Evolutionary conservation across 1,284 basidiomycete genomes (phyloP), one percentile per base, ranked within the genome.

Genomic region (Chiua sp.): DNA sequence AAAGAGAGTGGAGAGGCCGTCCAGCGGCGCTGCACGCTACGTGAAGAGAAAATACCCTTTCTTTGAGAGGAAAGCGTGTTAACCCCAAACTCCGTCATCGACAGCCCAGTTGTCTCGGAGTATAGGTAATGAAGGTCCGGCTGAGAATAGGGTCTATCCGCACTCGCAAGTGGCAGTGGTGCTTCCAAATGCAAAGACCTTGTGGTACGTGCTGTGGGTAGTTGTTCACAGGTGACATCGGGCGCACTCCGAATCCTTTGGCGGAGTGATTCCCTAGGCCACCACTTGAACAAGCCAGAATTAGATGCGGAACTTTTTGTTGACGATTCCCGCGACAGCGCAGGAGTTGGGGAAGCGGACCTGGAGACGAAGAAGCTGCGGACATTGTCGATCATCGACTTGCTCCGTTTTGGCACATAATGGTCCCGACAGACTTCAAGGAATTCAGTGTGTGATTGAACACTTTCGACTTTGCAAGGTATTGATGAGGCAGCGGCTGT

Each of bases 241-340:
- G 85, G 82, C 1, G 81, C 80, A 62, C 83, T 85, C 63, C 79
- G 80, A 47, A 79, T 76, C 55, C 83, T 77, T 32, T 80, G 79
- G 52, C 82, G 82, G 47, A 82, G 68, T 23, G 82, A 78, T 26
- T 78, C 79, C 65, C 77, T 79, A 44, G 79, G 77, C 77, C 80
- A 80, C 72, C 81, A 84, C 63, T 68, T 79, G 56, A 83, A 65
- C 55, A 79, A 66, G 58, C 73, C 73, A 20, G 75, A 74, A 26
- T 75, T 73, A 52, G 70, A 71, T 57, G 66, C 70, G 32, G 66
- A 64, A 51, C 71, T 75, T 32, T 72, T 64, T 49, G 62, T 62
- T 32, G 69, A 66, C 42, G 67, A 58, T 32, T 73, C 68, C 22
- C 64, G 70, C 63, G 64, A 64, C 64, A 75, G 60, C 3, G 66